These are phyloP conservation scores for Gastrolobium bilobum DNA, from an alignment of 306 rosid genomes.

Conservation along the genomic window DNA sequence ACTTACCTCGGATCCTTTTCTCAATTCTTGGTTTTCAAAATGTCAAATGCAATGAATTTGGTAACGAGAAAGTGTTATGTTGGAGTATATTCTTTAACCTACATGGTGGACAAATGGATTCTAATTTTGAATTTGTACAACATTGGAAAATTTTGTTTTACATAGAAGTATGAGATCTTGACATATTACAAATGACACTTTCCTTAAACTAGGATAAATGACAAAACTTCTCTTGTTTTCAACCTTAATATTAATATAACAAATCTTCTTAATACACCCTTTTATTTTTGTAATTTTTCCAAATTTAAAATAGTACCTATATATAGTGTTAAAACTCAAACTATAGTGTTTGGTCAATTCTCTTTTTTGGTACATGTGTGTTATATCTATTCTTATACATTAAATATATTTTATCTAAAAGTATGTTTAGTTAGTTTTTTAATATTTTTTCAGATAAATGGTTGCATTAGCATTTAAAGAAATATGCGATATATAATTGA, in stretches of 20 bases:
- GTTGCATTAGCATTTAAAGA: too few species aligned
- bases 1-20: not conserved
- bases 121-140: not conserved
- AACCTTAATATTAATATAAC: not conserved
- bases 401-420: too few species aligned
- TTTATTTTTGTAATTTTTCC: not conserved
- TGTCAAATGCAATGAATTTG: not conserved
- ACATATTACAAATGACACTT: not conserved
- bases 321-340: not conserved
- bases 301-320: not conserved
- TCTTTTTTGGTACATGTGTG: not conserved
- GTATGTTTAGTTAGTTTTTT: too few species aligned
- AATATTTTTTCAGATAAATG: too few species aligned
- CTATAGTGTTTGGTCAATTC: not conserved
- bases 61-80: not conserved
- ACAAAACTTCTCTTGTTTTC: not conserved
- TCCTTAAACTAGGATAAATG: not conserved
- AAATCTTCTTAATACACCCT: not conserved
- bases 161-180: not conserved
- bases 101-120: not conserved
- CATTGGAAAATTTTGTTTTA: not conserved
- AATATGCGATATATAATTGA: too few species aligned
- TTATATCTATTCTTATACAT: not conserved
- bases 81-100: conserved; percentile 4
- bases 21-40: not conserved